Percentiles rank a stretch among this genome's conserved stretches.
Evolutionary conservation across 345 rosid genomes (phyloP).

Genomic region (Linum tenue): DNA sequence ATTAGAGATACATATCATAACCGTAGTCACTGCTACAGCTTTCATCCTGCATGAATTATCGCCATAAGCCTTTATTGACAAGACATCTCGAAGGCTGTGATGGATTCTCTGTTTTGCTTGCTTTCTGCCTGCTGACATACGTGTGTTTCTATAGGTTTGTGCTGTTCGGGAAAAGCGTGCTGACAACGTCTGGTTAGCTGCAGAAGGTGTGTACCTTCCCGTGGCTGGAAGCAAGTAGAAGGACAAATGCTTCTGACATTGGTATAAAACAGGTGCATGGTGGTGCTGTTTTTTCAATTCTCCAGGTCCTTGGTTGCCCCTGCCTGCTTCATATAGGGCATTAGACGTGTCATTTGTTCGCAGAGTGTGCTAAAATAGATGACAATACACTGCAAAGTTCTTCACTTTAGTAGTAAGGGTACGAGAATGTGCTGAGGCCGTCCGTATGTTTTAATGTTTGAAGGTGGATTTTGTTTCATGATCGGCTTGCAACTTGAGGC

Average conservation of each 20-base stretch:
- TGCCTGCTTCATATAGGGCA: background rate
- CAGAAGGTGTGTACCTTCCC: conserved; percentile 94
- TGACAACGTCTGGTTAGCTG: conserved; percentile 89
- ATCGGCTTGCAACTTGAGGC: background rate
- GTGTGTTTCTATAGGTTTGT: conserved; percentile 48
- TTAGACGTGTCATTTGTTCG: background rate
- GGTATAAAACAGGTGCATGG: too few relatives aligned
- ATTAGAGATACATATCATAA: background rate
- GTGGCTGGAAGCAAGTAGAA: conserved; percentile 47
- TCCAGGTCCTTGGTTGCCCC: background rate
- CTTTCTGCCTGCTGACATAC: too few relatives aligned
- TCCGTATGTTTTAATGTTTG: background rate
- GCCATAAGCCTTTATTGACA: too few relatives aligned
- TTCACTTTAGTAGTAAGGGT: background rate
- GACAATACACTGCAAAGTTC: background rate
- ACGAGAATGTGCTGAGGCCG: background rate
- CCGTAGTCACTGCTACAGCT: background rate
- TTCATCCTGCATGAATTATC: too few relatives aligned
- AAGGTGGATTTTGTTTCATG: background rate
- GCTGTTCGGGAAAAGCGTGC: conserved; percentile 76
- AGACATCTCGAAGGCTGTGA: too few relatives aligned
- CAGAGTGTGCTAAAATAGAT: background rate
- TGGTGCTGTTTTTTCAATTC: background rate
- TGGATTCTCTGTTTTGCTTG: too few relatives aligned
- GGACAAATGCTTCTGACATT: background rate